Evolutionary conservation across 1,284 basidiomycete genomes (phyloP).

Genomic region (Tilletia horrida): DNA sequence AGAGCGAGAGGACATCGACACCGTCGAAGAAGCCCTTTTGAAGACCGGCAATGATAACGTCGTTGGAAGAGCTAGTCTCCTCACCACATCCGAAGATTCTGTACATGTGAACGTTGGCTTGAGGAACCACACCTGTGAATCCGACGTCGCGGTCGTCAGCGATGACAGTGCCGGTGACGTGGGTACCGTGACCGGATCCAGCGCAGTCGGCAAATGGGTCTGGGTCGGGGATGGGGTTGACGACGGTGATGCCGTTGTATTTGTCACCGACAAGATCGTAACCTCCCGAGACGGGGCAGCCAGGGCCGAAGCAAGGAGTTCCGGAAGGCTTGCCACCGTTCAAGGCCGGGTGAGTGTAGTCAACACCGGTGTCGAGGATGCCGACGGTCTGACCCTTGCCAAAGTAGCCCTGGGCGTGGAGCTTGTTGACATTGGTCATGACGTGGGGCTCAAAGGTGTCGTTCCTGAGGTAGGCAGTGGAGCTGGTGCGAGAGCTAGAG

Average conservation of each 20-base stretch:
- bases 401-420: conserved; percentile 61
- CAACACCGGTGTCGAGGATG: conserved; percentile 60
- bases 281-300: conserved; percentile 36
- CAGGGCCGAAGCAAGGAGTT: conserved; percentile 37
- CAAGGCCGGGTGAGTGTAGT: conserved; percentile 66
- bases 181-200: conserved; percentile 58
- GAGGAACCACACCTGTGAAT: conserved; percentile 41
- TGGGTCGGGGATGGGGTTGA: conserved; percentile 52
- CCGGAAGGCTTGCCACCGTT: conserved; percentile 56
- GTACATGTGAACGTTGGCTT: conserved; percentile 52
- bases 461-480: conserved; percentile 18
- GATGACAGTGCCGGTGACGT: conserved; percentile 67
- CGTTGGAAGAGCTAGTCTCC: conserved; percentile 41
- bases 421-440: conserved; percentile 58
- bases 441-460: conserved; percentile 40
- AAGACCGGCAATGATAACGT: conserved; percentile 56
- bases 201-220: conserved; percentile 57
- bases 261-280: conserved; percentile 51
- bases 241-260: conserved; percentile 51
- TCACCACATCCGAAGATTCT: conserved; percentile 57
- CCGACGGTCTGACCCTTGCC: conserved; percentile 63
- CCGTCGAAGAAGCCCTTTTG: conserved; percentile 48
- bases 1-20: conserved; percentile 65
- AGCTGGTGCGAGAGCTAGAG: conserved; percentile 17
- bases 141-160: conserved; percentile 58